These are phyloP conservation scores for Fusarium proliferatum DNA, from an alignment of 2,329 filamentous ascomycete species.

Conservation along the genomic window DNA sequence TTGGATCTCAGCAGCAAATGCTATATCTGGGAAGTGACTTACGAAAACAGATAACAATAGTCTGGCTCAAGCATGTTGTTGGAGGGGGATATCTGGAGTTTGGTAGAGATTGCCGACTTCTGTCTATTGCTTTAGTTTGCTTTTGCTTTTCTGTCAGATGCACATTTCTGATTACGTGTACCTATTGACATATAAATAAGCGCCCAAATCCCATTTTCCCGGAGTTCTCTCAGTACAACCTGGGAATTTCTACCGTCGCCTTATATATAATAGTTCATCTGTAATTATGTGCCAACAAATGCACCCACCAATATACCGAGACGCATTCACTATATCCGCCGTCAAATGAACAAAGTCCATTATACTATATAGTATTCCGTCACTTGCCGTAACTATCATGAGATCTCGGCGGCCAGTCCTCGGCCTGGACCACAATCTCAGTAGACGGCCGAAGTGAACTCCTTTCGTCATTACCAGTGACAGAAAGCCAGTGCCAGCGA, in stretches of 20 bases:
- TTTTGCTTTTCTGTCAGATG: neutral
- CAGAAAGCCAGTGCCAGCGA: neutral
- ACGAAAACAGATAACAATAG: fast-evolving
- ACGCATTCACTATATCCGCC: too few relatives aligned
- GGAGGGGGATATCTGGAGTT: neutral
- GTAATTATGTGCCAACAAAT: fast-evolving
- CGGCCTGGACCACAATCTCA: neutral
- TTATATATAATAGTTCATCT: neutral
- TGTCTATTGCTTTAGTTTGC: neutral
- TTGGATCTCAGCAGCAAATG: too few relatives aligned
- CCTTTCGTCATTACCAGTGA: too few relatives aligned
- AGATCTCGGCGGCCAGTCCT: too few relatives aligned
- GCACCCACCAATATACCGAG: fast-evolving
- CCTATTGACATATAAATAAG: neutral
- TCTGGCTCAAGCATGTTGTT: neutral
- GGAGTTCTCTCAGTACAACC: neutral
- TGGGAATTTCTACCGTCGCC: too few relatives aligned
- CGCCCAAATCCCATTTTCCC: fast-evolving
- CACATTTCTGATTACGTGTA: neutral
- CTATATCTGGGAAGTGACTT: fast-evolving
- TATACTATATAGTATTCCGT: neutral
- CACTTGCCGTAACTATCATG: neutral
- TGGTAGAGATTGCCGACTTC: neutral
- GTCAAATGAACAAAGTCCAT: too few relatives aligned
- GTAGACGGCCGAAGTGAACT: neutral